phyloP scores from a whole-genome alignment of 73 alveolate species.

The Blepharisma japonicum region DNA sequence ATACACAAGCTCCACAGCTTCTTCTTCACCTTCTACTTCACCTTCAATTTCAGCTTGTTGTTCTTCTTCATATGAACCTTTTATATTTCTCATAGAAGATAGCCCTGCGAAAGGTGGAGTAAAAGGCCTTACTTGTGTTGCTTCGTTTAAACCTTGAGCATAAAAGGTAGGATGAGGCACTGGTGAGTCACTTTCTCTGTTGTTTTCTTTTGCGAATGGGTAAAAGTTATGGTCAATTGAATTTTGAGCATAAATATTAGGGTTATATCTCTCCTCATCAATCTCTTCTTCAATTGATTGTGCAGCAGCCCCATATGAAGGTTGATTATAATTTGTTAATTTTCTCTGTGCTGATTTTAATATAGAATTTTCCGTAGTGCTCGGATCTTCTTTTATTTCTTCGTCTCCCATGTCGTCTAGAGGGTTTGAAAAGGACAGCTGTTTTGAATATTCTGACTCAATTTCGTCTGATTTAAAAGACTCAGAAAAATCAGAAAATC shows the following conservation, averaged over 20 bases:
- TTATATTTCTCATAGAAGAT: neutral
- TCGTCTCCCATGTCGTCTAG: too few relatives aligned
- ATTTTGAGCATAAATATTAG: neutral
- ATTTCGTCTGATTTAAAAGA: too few relatives aligned
- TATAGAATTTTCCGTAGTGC: too few relatives aligned
- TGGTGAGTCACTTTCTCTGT: neutral
- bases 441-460: too few relatives aligned
- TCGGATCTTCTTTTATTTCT: too few relatives aligned
- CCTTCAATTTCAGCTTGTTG: slow-evolving; percentile 32
- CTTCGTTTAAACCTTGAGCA: slow-evolving; percentile 19
- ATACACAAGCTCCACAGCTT: slow-evolving; percentile 36
- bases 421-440: too few relatives aligned
- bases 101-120: slow-evolving; percentile 28
- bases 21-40: slow-evolving; percentile 38
- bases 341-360: too few relatives aligned
- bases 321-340: too few relatives aligned
- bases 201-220: neutral
- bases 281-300: slow-evolving; percentile 3
- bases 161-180: slow-evolving; percentile 22
- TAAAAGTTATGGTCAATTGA: slow-evolving; percentile 1
- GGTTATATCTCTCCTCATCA: neutral
- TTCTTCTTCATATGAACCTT: too few relatives aligned
- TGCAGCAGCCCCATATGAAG: too few relatives aligned
- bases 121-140: slow-evolving; percentile 16
- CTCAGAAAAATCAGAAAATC: too few relatives aligned